phyloP scores from a whole-genome alignment of 2,329 filamentous ascomycete species.

The Penicillium nordicum region DNA sequence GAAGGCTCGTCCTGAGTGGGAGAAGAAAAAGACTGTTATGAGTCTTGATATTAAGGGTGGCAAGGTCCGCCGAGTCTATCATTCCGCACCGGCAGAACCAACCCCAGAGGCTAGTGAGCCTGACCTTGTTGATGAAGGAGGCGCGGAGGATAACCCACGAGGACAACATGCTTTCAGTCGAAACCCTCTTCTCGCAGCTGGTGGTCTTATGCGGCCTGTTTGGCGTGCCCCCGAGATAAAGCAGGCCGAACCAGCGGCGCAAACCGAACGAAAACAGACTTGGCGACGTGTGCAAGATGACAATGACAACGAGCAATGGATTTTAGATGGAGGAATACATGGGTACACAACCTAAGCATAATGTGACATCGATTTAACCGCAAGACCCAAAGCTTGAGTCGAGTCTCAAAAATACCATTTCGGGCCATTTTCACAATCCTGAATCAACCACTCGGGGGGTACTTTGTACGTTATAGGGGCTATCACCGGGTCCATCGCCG shows the following conservation, averaged over 20 bases:
- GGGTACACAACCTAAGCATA: constrained; percentile 27
- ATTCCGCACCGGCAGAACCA: constrained; percentile 33
- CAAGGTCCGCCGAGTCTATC: constrained; percentile 62
- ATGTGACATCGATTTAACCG: neutral
- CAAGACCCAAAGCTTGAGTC: neutral
- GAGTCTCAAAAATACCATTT: neutral
- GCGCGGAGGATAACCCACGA: constrained; percentile 14
- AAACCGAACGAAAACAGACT: constrained; percentile 38
- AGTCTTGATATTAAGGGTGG: constrained; percentile 78
- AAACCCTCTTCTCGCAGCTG: constrained; percentile 44
- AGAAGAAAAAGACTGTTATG: constrained; percentile 79
- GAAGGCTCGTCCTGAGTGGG: constrained; percentile 79
- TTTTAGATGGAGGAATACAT: constrained; percentile 44
- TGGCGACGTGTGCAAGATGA: constrained; percentile 49
- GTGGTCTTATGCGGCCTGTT: constrained; percentile 44
- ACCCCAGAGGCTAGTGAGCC: constrained; percentile 18
- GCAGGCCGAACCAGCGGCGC: constrained; percentile 18
- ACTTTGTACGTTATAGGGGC: neutral
- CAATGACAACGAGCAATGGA: constrained; percentile 49
- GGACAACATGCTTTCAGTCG: constrained; percentile 40
- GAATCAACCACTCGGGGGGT: neutral
- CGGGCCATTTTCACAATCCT: neutral
- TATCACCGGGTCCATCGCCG: neutral
- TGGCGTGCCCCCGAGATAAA: constrained; percentile 41
- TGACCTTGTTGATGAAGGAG: constrained; percentile 11